phyloP scores from a whole-genome alignment of 192 early-diverging fungal genomes.

The Coemansia sp. region DNA sequence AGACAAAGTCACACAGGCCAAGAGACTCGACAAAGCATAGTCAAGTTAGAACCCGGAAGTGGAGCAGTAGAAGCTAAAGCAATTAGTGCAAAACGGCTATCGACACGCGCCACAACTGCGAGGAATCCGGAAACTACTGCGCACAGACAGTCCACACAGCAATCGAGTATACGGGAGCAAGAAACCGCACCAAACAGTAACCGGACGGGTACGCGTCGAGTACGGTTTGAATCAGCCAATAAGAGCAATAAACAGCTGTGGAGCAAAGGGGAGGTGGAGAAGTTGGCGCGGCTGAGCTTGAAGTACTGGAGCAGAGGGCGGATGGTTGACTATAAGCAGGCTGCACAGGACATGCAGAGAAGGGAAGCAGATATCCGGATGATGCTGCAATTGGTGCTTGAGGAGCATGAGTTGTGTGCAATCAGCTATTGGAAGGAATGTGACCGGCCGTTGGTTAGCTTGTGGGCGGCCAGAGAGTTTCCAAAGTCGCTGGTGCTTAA shows the following conservation, averaged over 20 bases:
- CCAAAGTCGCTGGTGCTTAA: conserved; percentile 29
- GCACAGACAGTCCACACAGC: too few relatives aligned
- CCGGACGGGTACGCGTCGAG: too few relatives aligned
- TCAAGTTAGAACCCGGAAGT: too few relatives aligned
- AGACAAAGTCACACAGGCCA: conserved; percentile 1
- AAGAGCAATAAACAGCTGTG: conserved; percentile 6
- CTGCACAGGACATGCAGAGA: conserved; percentile 15
- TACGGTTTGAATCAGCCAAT: background rate
- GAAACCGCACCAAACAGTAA: too few relatives aligned
- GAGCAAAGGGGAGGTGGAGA: conserved; percentile 11
- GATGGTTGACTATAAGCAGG: conserved; percentile 12
- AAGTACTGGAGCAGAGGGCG: conserved; percentile 26
- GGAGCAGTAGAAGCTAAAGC: too few relatives aligned
- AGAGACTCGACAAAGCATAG: too few relatives aligned
- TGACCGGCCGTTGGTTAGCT: conserved; percentile 9
- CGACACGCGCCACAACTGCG: conserved; percentile 9
- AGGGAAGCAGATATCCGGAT: conserved; percentile 15
- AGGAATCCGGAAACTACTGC: conserved; percentile 4
- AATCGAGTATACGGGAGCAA: too few relatives aligned
- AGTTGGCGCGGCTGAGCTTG: conserved; percentile 20
- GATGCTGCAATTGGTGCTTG: conserved; percentile 42
- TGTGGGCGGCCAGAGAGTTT: conserved; percentile 41
- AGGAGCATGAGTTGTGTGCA: conserved; percentile 27
- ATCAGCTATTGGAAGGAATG: conserved; percentile 23
- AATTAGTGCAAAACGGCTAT: background rate